Evolutionary conservation across 805 yeast species (phyloP).

Genomic region (Metschnikowia peoriensis): DNA sequence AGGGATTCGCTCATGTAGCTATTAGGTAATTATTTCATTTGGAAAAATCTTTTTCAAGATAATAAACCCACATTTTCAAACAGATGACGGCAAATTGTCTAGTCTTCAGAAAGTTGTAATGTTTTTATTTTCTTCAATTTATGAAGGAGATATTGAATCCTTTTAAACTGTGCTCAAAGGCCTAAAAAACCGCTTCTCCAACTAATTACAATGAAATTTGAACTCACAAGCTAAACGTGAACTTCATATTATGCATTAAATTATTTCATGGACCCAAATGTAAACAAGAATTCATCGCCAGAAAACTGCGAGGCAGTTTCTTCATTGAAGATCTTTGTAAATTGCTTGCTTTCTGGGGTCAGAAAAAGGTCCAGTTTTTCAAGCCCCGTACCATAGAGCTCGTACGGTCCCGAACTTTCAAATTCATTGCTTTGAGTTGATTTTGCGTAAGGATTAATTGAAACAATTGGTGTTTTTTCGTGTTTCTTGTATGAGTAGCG

Average conservation of each 20-base stretch:
- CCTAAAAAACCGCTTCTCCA: too few relatives aligned
- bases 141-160: too few relatives aligned
- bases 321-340: not conserved
- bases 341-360: not conserved
- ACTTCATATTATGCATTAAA: not conserved
- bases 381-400: constrained; percentile 1
- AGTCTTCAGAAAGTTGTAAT: too few relatives aligned
- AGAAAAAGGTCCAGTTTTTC: not conserved
- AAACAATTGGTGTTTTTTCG: not conserved
- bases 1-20: too few relatives aligned
- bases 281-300: constrained; percentile 10
- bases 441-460: constrained; percentile 14
- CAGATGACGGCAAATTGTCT: too few relatives aligned
- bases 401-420: constrained; percentile 12
- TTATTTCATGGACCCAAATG: constrained; percentile 9
- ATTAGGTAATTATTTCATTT: too few relatives aligned
- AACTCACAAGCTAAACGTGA: not conserved
- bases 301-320: not conserved
- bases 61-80: too few relatives aligned
- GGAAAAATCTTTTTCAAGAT: too few relatives aligned
- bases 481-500: not conserved
- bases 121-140: too few relatives aligned
- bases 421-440: constrained; percentile 3
- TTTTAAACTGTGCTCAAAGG: too few relatives aligned
- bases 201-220: too few relatives aligned